Percentiles rank a stretch among this genome's conserved stretches.
phyloP scores from a whole-genome alignment of 306 rosid genomes.

The Lablab purpureus region DNA sequence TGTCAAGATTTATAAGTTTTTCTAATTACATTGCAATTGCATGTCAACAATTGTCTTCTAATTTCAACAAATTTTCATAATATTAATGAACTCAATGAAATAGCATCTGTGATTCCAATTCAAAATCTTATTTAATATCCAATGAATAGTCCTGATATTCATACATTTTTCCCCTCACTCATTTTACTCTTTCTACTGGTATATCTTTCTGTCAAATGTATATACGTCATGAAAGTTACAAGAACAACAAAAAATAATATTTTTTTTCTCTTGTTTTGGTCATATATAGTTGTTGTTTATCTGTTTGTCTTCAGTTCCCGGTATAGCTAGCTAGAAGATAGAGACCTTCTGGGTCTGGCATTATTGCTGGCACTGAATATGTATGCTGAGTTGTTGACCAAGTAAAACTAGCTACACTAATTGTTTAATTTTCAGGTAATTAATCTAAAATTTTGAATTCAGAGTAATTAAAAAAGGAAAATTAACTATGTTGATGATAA shows the following conservation, averaged over 20 bases:
- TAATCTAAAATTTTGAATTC: neutral
- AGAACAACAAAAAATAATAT: neutral
- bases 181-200: neutral
- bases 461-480: neutral
- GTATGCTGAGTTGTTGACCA: slow-evolving; percentile 32
- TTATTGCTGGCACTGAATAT: slow-evolving; percentile 14
- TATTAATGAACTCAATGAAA: neutral
- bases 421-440: neutral
- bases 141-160: neutral
- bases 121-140: neutral
- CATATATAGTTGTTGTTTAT: neutral
- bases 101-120: neutral
- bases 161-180: neutral
- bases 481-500: neutral
- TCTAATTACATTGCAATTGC: neutral
- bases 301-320: slow-evolving; percentile 19
- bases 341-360: slow-evolving; percentile 2
- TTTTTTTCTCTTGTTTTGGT: neutral
- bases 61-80: neutral
- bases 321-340: neutral
- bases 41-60: neutral
- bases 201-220: neutral
- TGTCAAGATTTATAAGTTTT: neutral
- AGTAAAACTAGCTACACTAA: neutral
- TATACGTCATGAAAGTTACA: neutral